phyloP scores from a whole-genome alignment of 371 early-diverging fungal genomes.

The Mucor velutinosus region DNA sequence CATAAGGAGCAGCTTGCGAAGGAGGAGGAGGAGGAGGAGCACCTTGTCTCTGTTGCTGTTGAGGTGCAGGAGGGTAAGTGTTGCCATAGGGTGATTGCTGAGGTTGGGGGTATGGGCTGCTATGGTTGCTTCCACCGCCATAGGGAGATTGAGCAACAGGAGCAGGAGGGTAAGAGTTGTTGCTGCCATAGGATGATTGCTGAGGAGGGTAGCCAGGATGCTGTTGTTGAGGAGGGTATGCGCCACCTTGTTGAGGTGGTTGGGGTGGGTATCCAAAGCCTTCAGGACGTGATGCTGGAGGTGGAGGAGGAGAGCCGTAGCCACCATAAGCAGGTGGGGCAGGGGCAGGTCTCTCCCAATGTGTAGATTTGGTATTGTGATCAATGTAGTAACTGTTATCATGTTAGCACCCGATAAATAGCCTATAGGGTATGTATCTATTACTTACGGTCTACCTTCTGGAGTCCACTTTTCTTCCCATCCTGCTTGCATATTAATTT shows the following conservation, averaged over 20 bases:
- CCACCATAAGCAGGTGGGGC: slow-evolving; percentile 30
- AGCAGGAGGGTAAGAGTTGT: background rate
- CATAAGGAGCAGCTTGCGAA: background rate
- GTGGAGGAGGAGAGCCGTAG: slow-evolving; percentile 12
- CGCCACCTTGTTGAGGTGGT: background rate
- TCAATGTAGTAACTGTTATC: slow-evolving; percentile 55
- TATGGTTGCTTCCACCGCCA: slow-evolving; percentile 1
- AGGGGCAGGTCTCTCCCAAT: slow-evolving; percentile 62
- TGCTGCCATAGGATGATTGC: background rate
- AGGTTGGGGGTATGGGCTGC: background rate
- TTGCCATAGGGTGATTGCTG: slow-evolving; percentile 16
- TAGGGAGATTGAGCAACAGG: background rate
- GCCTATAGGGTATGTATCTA: background rate
- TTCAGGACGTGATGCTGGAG: slow-evolving; percentile 2
- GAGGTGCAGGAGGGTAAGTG: slow-evolving; percentile 8
- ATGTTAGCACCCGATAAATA: background rate
- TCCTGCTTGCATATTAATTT: slow-evolving; percentile 11
- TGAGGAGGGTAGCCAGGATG: slow-evolving; percentile 2
- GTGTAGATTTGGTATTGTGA: slow-evolving; percentile 54
- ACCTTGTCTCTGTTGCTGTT: background rate
- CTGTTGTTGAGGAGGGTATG: slow-evolving; percentile 16
- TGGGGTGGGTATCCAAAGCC: slow-evolving; percentile 15
- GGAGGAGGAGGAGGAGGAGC: slow-evolving; percentile 11
- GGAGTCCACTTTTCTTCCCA: slow-evolving; percentile 49
- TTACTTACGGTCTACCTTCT: slow-evolving; percentile 43